These are phyloP conservation scores for Astragalus membranaceus DNA, from an alignment of 306 rosid genomes.

Conservation along the genomic window DNA sequence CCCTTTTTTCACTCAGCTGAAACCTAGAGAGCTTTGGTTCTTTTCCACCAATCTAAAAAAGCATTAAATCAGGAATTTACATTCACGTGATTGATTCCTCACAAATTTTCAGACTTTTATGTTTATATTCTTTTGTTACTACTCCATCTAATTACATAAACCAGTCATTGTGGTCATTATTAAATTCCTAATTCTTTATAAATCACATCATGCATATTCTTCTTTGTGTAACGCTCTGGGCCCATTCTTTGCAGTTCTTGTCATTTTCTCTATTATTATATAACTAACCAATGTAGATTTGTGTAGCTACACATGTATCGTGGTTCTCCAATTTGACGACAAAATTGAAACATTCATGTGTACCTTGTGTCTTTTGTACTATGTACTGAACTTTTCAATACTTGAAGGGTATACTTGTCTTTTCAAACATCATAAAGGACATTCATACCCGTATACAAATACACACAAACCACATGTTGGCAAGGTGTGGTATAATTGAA, in stretches of 20 bases:
- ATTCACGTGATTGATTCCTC: constrained; percentile 34
- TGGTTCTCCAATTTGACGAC: constrained; percentile 11
- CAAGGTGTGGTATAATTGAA: too few species aligned
- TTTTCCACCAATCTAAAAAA: constrained; percentile 8
- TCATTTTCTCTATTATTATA: constrained; percentile 26
- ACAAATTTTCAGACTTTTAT: constrained; percentile 33
- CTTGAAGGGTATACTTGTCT: constrained; percentile 27
- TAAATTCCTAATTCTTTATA: constrained; percentile 34
- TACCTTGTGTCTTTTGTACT: constrained; percentile 2
- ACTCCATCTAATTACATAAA: constrained; percentile 24
- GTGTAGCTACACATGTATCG: constrained; percentile 8
- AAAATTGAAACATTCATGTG: constrained; percentile 14
- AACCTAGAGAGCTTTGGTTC: constrained; percentile 22
- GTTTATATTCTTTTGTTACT: constrained; percentile 27
- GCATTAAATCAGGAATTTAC: constrained; percentile 10
- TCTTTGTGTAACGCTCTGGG: constrained; percentile 12
- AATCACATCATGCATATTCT: constrained; percentile 44
- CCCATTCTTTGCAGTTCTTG: constrained; percentile 21
- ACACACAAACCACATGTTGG: too few species aligned
- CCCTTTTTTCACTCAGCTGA: constrained; percentile 23
- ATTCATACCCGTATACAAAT: too few species aligned
- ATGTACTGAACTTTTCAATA: neutral
- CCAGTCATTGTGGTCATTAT: constrained; percentile 42
- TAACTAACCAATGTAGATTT: constrained; percentile 15
- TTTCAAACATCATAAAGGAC: neutral